Base-by-base conservation (phyloP, 1,284 basidiomycete genomes). In the Meira miltonrushii region DNA sequence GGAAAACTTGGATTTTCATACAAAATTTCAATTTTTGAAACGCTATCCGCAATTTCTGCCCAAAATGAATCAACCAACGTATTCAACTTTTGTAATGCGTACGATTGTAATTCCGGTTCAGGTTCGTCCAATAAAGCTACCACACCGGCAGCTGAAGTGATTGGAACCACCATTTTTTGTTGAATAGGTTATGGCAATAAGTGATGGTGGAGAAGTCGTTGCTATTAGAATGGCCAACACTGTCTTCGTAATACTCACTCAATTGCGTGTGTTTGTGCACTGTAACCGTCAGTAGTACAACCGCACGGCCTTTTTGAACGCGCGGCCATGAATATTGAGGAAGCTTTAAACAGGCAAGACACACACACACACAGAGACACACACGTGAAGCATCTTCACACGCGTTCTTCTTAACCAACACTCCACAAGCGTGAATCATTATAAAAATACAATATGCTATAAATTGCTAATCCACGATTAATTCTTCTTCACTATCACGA, bases 41-140 rank as follows among this genome's bases (percentile, higher is more conserved):
- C 65, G 46, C 69, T 67, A 59, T 78, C 76, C 46, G 76, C 74
- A 38, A 78, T 74, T 57, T 78, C 76, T 9, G 76, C 69, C 76
- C 76, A 78, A 64, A 74, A 77, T 23, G 70, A 67, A 50, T 73
- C 67, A 1, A 78, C 76, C 19, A 75, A 60, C 28, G 62, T 61
- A 52, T 78, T 67, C 55, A 78, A 72, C 57, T 74, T 71, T 55
- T 72, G 64, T 55, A 78, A 67, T 0, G 76, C 76, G 58, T 77
- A 77, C 2, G 68, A 67, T 63, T 74, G 72, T 39, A 78, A 67
- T 58, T 77, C 74, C 10, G 68, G 62, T 50, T 78, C 75, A 28
- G 72, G 62, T 62, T 78, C 76, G 51, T 77, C 70, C 46, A 78
- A 67, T 50, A 78, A 66, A 12, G 76, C 69, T 55, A 75, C 64